Evolutionary conservation across 73 alveolate genomes (phyloP).

Genomic region (Halteria grandinella): DNA sequence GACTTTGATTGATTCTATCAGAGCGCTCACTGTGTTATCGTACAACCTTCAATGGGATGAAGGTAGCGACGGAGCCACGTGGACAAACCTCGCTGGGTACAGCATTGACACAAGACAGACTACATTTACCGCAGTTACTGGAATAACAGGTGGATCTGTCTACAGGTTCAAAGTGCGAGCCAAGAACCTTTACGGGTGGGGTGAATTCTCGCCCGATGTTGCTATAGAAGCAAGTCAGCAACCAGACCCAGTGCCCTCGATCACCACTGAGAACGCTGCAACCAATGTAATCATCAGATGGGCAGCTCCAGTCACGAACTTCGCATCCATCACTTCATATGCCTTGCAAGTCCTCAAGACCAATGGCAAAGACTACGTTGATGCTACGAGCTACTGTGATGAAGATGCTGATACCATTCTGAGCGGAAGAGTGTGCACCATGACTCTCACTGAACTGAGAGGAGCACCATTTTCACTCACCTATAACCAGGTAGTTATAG

Average conservation of each 20-base stretch:
- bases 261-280: neutral
- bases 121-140: constrained; percentile 5
- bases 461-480: neutral
- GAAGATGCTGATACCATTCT: neutral
- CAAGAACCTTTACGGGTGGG: constrained; percentile 61
- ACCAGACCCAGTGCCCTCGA: neutral
- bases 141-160: constrained; percentile 6
- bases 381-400: constrained; percentile 4
- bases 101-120: neutral
- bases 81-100: constrained; percentile 2
- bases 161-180: constrained; percentile 53
- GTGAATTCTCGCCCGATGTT: constrained; percentile 14
- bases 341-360: neutral
- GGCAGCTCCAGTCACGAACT: constrained; percentile 5
- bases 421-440: neutral
- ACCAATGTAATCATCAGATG: constrained; percentile 1
- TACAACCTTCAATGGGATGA: constrained; percentile 43
- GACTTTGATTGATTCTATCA: neutral
- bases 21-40: constrained; percentile 1
- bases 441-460: neutral
- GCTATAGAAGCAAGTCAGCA: constrained; percentile 12
- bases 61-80: constrained; percentile 32
- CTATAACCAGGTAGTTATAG: neutral
- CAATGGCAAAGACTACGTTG: neutral
- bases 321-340: neutral